Evolutionary conservation across 805 yeast genomes (phyloP).

Genomic region (Kodamaea kaohsiungensis): DNA sequence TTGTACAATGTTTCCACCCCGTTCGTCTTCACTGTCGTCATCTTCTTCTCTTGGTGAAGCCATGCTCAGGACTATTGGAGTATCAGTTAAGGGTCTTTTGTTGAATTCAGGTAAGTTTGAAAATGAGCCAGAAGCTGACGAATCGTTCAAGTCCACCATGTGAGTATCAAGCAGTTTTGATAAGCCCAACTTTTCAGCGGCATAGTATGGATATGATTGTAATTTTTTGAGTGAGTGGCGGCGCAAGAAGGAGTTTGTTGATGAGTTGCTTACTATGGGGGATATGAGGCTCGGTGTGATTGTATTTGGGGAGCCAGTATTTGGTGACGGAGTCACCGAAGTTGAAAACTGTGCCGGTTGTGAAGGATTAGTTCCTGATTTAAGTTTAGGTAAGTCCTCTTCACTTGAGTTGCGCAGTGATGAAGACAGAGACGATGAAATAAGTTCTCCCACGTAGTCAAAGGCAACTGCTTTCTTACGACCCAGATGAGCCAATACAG

Average conservation of each 20-base stretch:
- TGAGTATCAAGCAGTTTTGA: constrained; percentile 15
- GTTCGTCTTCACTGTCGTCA: constrained; percentile 34
- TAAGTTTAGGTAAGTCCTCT: constrained; percentile 13
- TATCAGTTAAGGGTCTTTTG: constrained; percentile 72
- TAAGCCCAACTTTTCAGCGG: constrained; percentile 10
- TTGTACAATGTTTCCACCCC: constrained; percentile 21
- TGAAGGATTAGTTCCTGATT: not conserved
- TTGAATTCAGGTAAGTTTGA: constrained; percentile 56
- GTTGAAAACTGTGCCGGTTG: constrained; percentile 6
- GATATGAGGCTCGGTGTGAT: constrained; percentile 6
- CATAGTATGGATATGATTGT: constrained; percentile 14
- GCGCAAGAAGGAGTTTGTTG: constrained; percentile 16
- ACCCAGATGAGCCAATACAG: constrained; percentile 21
- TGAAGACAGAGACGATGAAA: constrained; percentile 10
- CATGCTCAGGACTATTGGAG: constrained; percentile 62
- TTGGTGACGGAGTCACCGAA: constrained; percentile 10
- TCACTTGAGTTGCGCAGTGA: constrained; percentile 16
- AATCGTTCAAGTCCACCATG: constrained; percentile 11
- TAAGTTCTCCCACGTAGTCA: constrained; percentile 5
- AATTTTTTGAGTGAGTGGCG: constrained; percentile 15
- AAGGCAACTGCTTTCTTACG: constrained; percentile 19
- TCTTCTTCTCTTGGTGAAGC: constrained; percentile 48
- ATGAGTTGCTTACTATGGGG: constrained; percentile 7
- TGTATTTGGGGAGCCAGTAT: constrained; percentile 7
- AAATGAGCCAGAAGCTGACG: constrained; percentile 6